Evolutionary conservation across 176 grass and related monocot species (phyloP).

Genomic region (Areca catechu): DNA sequence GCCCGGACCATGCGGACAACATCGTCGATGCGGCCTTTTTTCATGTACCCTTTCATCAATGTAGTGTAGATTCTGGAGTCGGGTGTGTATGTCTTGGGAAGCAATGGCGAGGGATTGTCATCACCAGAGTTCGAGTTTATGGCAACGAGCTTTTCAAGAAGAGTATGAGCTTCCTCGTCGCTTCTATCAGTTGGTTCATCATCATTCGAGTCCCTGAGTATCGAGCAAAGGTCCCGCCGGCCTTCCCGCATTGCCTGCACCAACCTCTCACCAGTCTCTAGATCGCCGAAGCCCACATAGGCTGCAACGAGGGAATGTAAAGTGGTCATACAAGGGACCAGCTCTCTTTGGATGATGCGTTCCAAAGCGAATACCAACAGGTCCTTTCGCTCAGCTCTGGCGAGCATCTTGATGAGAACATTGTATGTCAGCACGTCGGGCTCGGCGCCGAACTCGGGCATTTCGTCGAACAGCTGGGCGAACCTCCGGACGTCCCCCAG

Average conservation of each 20-base stretch:
- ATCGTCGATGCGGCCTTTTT: conserved; percentile 58
- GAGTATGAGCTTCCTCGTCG: conserved; percentile 29
- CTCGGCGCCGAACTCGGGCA: conserved; percentile 22
- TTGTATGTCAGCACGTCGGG: conserved; percentile 77
- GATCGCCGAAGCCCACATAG: conserved; percentile 63
- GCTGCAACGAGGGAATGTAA: conserved; percentile 79
- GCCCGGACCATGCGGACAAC: conserved; percentile 53
- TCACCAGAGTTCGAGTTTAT: not conserved
- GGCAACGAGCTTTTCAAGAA: conserved; percentile 49
- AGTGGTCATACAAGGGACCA: conserved; percentile 52
- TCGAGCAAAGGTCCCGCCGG: conserved; percentile 38
- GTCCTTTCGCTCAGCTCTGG: conserved; percentile 50
- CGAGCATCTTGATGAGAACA: conserved; percentile 73
- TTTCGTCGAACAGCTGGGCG: conserved; percentile 58
- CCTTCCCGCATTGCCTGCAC: conserved; percentile 81
- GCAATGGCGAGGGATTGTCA: conserved; percentile 15
- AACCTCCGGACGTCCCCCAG: conserved; percentile 47
- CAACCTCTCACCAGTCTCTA: conserved; percentile 48
- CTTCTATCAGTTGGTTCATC: not conserved
- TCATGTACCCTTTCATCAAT: conserved; percentile 95
- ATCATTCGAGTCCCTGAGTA: conserved; percentile 25
- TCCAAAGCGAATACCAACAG: conserved; percentile 42
- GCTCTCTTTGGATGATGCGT: conserved; percentile 24
- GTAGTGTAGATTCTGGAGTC: conserved; percentile 78
- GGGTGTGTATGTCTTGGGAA: conserved; percentile 40